Base-by-base conservation (phyloP, 495 filamentous ascomycete species). In the Penicillium cinerascens region DNA sequence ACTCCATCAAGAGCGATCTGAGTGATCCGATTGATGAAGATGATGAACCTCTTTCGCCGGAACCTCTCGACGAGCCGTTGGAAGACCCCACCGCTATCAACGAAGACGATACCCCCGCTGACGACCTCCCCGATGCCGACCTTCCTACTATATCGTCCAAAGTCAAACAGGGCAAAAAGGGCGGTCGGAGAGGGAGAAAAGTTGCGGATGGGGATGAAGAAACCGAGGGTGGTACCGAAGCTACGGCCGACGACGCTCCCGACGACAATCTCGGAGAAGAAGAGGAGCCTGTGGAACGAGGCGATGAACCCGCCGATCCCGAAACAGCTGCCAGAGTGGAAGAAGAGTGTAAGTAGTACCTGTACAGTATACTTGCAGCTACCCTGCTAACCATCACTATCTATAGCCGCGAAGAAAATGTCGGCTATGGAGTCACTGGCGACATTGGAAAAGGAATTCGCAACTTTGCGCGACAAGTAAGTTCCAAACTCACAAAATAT, bases 401-500 rank as follows among this genome's bases (percentile, higher is more conserved):
- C 11, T 48, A 37, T 44, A 96, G 92, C 87, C 43, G 78, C 85
- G 50, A 87, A 83, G 61, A 92, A 91, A 68, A 86, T 83, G 63
- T 79, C 81, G 27, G 92, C 92, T 0, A 85, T 91, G 76, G 88
- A 92, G 40, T 84, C 89, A 40, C 73, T 96, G 21, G 74, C 79
- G 13, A 77, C 79, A 20, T 84, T 97, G 43, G 92, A 97, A 66
- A 83, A 82, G 62, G 84, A 91, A 55, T 97, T 96, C 69, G 82
- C 85, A 52, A 82, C 83, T 21, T 86, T 96, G 58, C 81, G 89
- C 59, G 90, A 96, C 59, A 90, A 87, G 92, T 96, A 71, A 72
- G 85, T 37, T 38, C 17, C 42, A n/a, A 26, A 22, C 36, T 6
- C 8, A 6, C 42, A 23, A 21, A 16, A 33, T 8, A 6, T 4